Evolutionary conservation across 257 asterid species (phyloP).

Genomic region (Striga asiatica): DNA sequence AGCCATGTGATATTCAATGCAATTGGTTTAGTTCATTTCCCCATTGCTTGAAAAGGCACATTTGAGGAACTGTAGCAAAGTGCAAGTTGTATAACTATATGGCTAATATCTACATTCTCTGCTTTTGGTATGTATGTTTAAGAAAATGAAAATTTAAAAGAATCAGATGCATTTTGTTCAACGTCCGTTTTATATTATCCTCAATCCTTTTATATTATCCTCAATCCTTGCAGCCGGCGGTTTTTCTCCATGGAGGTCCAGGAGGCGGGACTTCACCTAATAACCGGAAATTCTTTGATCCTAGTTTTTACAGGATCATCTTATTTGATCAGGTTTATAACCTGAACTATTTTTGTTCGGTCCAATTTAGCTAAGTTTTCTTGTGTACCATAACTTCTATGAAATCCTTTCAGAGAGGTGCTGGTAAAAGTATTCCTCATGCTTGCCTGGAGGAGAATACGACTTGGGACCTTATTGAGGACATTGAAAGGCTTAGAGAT

Average conservation of each 20-base stretch:
- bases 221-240: constrained; percentile 56
- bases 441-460: constrained; percentile 90
- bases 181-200: background rate
- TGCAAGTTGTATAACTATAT: too few relatives aligned
- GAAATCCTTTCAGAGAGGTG: constrained; percentile 54
- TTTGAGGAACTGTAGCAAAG: too few relatives aligned
- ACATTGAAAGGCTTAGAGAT: constrained; percentile 77
- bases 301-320: constrained; percentile 62
- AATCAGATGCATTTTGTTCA: background rate
- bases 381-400: constrained; percentile 3
- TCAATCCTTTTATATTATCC: constrained; percentile 10
- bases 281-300: constrained; percentile 89
- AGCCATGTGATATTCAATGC: too few relatives aligned
- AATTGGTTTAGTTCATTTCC: too few relatives aligned
- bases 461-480: constrained; percentile 82
- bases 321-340: constrained; percentile 77
- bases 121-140: background rate
- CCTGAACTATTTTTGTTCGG: constrained; percentile 10
- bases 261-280: constrained; percentile 95
- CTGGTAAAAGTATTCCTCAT: constrained; percentile 92
- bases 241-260: constrained; percentile 97
- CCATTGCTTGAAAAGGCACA: too few relatives aligned
- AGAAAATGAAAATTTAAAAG: background rate
- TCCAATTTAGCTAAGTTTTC: constrained; percentile 15
- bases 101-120: too few relatives aligned